Conservation (phyloP, 1,284 basidiomycete species). For the Leccinum ponderosum region DNA sequence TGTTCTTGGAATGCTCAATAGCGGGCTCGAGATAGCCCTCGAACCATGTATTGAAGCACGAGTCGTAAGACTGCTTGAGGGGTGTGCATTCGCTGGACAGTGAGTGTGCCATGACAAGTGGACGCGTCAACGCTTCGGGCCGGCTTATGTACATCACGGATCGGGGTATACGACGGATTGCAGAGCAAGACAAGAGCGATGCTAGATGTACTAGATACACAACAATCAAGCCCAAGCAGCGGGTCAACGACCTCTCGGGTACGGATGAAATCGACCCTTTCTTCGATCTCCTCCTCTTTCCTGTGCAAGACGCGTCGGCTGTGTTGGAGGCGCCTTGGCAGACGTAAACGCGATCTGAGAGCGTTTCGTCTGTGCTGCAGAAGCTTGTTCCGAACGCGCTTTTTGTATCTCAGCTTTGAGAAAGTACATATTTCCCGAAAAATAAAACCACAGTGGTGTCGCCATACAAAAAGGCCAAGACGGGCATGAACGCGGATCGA, state of each 20-base stretch:
- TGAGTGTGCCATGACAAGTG: constrained; percentile 60
- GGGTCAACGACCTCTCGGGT: constrained; percentile 23
- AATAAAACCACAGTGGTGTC: neutral
- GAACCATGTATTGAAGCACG: constrained; percentile 97
- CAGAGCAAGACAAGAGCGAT: constrained; percentile 4
- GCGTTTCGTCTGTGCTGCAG: constrained; percentile 32
- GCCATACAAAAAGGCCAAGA: too few species aligned
- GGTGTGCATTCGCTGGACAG: constrained; percentile 84
- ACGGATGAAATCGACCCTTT: constrained; percentile 31
- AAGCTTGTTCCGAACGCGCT: constrained; percentile 38
- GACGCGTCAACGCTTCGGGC: neutral
- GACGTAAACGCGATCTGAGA: constrained; percentile 36
- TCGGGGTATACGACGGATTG: neutral
- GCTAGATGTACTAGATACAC: constrained; percentile 21
- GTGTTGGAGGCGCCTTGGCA: constrained; percentile 18
- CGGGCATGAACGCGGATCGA: constrained; percentile 27
- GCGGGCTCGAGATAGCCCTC: constrained; percentile 90
- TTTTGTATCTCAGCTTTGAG: constrained; percentile 46
- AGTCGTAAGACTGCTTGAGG: constrained; percentile 86
- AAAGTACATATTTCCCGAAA: constrained; percentile 29
- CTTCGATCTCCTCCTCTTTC: constrained; percentile 19
- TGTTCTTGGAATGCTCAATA: constrained; percentile 47
- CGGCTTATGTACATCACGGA: constrained; percentile 20
- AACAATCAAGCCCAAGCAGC: neutral
- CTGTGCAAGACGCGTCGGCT: constrained; percentile 12